Base-by-base conservation (phyloP, 495 filamentous ascomycete species). In the Evernia prunastri region DNA sequence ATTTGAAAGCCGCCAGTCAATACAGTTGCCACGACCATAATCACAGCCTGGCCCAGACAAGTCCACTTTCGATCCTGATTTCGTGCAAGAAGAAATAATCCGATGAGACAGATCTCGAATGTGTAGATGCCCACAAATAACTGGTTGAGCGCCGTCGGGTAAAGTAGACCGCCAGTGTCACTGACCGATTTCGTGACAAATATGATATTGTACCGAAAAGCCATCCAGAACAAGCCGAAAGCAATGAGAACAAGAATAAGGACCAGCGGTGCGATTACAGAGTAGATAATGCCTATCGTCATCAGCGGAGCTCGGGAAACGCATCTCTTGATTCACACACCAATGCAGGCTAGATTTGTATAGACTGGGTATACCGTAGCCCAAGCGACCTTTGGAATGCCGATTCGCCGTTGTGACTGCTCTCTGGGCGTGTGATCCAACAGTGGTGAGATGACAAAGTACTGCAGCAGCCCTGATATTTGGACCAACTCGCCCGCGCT, bases 281-380 rank as follows among this genome's bases (percentile, higher is more conserved):
- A 88, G 77, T 91, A 92, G 58, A 91, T 86, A 53, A 92, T 75
- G 15, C 85, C 70, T 72, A 40, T 35, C 15, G 42, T 35, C 18
- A 49, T 37, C 51, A 27, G 31, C 31, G n/a, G 40, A 66, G 29
- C 13, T 36, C 10, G 17, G 35, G 20, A 42, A 33, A 45, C 43
- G 37, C 40, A 10, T 51, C 40, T 27, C 56, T 61, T 23, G 18
- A 40, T 31, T 42, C 39, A 53, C 47, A 9, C 58, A 71, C 67
- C 87, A 66, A 93, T 93, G 70, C 86, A 88, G 45, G 87, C 87
- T 58, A 92, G 85, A 71, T 91, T 92, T 29, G 89, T 91, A 74
- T 89, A 91, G 15, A 90, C 81, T 0, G 89, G 89, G 70, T 90
- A 92, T 72, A 86, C 84, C 11, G 81, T 84, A 5, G 89, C 89